A percentile compares a stretch with the other conserved stretches of the same genome.
Evolutionary conservation across 331 rosid species (phyloP).

Genomic region (Acacia concinna): DNA sequence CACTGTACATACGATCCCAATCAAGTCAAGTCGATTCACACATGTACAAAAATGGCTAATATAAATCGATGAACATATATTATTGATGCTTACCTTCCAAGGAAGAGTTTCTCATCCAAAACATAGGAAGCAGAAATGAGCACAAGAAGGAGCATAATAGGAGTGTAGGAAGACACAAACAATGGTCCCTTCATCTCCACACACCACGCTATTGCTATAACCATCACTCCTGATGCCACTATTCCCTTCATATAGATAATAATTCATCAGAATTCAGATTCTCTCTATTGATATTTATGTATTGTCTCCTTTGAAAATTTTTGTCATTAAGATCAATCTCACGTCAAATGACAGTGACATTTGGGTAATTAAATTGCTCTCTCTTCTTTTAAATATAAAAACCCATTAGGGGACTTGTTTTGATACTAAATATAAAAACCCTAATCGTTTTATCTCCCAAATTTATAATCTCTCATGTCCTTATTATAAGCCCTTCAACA

Average conservation of each 20-base stretch:
- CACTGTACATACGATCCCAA: neutral
- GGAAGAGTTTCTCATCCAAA: slow-evolving; percentile 1
- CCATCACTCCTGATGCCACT: neutral
- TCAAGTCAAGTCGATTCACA: neutral
- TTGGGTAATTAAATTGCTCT: neutral
- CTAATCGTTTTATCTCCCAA: too few relatives aligned
- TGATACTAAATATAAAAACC: too few relatives aligned
- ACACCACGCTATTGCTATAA: neutral
- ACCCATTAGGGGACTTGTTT: too few relatives aligned
- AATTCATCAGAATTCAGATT: too few relatives aligned
- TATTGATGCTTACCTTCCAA: neutral
- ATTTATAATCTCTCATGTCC: too few relatives aligned
- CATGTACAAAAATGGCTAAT: neutral
- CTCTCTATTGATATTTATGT: neutral
- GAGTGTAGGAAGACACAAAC: neutral
- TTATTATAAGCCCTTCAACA: too few relatives aligned
- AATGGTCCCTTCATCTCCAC: neutral
- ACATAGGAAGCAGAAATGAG: neutral
- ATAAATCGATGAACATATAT: neutral
- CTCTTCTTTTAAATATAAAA: too few relatives aligned
- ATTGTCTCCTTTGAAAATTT: too few relatives aligned
- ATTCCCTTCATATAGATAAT: neutral
- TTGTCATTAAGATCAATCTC: neutral
- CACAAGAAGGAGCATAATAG: neutral
- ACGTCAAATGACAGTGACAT: too few relatives aligned